Percentiles rank a stretch among this genome's conserved stretches.
These are phyloP conservation scores for Trichoderma oligosporum DNA, from an alignment of 2,329 filamentous ascomycete species.

Conservation along the genomic window DNA sequence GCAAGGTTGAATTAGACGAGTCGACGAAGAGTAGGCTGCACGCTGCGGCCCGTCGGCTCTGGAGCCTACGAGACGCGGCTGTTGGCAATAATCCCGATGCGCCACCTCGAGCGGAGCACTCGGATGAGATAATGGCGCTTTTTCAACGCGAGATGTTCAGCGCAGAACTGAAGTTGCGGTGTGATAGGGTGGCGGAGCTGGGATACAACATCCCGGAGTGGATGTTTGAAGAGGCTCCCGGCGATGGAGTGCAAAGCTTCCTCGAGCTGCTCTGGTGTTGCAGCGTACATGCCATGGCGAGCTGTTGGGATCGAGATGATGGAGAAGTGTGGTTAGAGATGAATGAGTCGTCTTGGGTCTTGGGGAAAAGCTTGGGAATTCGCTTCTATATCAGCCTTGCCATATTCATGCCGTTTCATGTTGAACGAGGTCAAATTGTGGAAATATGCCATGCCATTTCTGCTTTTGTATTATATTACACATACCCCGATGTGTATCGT, in stretches of 20 bases:
- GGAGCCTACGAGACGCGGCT: conserved; percentile 4
- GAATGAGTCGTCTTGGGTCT: conserved; percentile 1
- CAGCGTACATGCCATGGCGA: conserved; percentile 9
- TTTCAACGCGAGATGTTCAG: conserved; percentile 12
- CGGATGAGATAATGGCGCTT: neutral
- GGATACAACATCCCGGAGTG: neutral
- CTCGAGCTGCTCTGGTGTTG: conserved; percentile 15
- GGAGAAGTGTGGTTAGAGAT: conserved; percentile 5
- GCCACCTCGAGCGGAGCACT: neutral
- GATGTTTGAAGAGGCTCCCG: conserved; percentile 1
- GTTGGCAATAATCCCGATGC: neutral
- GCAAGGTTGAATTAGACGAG: neutral
- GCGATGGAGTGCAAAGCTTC: conserved; percentile 13
- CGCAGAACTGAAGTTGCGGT: conserved; percentile 16
- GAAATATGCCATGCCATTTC: neutral
- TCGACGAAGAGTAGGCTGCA: neutral
- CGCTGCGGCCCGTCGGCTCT: neutral
- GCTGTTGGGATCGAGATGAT: conserved; percentile 2
- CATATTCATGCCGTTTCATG: neutral
- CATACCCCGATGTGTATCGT: neutral
- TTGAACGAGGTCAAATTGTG: neutral
- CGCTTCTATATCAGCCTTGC: conserved; percentile 8
- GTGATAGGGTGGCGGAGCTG: neutral
- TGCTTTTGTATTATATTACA: neutral
- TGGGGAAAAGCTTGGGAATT: conserved; percentile 1